Evolutionary conservation across 352 stramenopile genomes (phyloP), one percentile per base, ranked within the genome.

Genomic region (Phytopythium boreale): DNA sequence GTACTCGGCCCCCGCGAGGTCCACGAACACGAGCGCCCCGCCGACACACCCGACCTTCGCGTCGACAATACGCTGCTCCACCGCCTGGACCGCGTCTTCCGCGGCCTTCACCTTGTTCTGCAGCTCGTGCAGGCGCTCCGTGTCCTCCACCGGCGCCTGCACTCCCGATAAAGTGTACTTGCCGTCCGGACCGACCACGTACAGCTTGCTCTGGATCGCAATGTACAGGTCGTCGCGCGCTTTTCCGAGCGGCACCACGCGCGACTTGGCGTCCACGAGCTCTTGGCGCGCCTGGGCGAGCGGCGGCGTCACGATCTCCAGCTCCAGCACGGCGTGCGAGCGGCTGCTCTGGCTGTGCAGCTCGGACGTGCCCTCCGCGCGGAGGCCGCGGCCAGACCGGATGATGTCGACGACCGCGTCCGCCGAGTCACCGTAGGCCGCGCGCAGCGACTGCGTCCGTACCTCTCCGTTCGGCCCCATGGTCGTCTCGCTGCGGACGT

Each of bases 1-100:
- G 65, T 88, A 81, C 68, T 88, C 79, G n/a, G 76, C 76, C 14
- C 79, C 75, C 20, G 76, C 76, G 19, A 88, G 66, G 51, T 85
- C 79, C 43, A 84, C 75, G 36, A 86, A 74, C 26, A 86, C 76
- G 4, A 88, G 68, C 55, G 69, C 64, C 2, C 79, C 79, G 24
- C 79, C 64, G 20, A 37, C 6, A 39, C 43, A 70, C 19, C 61
- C 63, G 4, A 46, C 36, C 43, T 64, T 67, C 19, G 69, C 71
- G 22, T n/a, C 58, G 31, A 39, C 59, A 2, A 74, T 69, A 1
- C 47, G 57, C 11, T 29, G 66, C 63, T 79, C 62, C 17, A 63
- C 61, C 0, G 31, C 52, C 1, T 56, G 58, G 9, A 77, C 72
- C 24, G 58, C 66, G 19, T 61, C 53, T 41, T 80, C 62, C 4